Evolutionary conservation across 192 early-diverging fungal genomes (phyloP).

Genomic region (Borealophlyctis nickersoniae): DNA sequence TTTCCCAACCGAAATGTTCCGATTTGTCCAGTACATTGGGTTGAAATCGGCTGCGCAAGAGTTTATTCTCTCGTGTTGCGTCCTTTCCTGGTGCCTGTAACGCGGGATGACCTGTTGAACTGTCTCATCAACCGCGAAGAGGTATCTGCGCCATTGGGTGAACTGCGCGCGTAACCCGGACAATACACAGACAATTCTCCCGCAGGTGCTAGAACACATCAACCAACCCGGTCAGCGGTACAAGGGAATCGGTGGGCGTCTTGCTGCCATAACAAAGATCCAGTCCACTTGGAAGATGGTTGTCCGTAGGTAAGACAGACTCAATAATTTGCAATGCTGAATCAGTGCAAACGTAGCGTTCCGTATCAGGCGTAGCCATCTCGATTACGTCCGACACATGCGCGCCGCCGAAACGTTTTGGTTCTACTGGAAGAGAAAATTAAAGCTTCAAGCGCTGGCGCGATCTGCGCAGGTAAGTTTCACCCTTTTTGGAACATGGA

Average conservation of each 20-base stretch:
- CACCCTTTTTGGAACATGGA: too few relatives aligned
- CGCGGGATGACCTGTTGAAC: not conserved
- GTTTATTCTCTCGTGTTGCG: not conserved
- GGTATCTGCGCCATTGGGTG: conserved; percentile 2
- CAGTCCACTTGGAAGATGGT: conserved; percentile 1
- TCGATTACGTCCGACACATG: not conserved
- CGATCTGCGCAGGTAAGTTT: not conserved
- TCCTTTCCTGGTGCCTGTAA: conserved; percentile 8
- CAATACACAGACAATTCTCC: not conserved
- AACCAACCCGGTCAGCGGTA: not conserved
- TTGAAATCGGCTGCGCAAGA: conserved; percentile 6
- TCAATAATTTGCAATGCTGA: not conserved
- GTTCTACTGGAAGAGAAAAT: not conserved
- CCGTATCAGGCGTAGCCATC: not conserved
- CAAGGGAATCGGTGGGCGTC: not conserved
- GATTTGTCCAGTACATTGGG: conserved; percentile 6
- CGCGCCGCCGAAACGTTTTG: not conserved
- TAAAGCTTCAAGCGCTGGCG: not conserved
- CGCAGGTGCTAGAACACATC: too few relatives aligned
- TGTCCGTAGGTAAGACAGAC: not conserved
- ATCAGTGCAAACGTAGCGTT: not conserved
- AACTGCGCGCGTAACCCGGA: not conserved
- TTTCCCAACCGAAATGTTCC: not conserved
- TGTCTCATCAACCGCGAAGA: conserved; percentile 6
- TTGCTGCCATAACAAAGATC: not conserved